A percentile compares a stretch with the other conserved stretches of the same genome.
phyloP scores from a whole-genome alignment of 208 protist genomes.

The Trypanosoma mega region DNA sequence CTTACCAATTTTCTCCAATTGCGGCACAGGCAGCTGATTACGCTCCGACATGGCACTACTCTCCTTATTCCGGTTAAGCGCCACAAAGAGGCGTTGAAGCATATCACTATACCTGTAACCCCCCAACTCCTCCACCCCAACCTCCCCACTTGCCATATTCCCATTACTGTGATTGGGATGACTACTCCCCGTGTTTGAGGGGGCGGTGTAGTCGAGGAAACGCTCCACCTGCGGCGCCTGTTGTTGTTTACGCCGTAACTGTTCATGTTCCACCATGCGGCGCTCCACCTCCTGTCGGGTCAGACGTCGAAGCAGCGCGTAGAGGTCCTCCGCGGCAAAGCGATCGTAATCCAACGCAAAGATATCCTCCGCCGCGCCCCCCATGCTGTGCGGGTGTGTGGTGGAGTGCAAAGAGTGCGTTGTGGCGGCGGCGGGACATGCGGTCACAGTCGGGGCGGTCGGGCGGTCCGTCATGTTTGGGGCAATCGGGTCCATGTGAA shows the following conservation, averaged over 20 bases:
- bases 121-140: conserved; percentile 19
- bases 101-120: conserved; percentile 78
- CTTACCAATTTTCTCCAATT: conserved; percentile 85
- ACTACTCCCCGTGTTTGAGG: background rate
- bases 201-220: conserved; percentile 41
- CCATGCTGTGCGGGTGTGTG: background rate
- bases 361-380: conserved; percentile 27
- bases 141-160: conserved; percentile 15
- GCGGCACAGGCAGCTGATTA: conserved; percentile 76
- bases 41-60: conserved; percentile 64
- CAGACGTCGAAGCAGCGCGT: conserved; percentile 35
- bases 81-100: conserved; percentile 66
- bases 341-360: conserved; percentile 56
- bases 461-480: too few relatives aligned
- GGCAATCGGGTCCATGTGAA: background rate
- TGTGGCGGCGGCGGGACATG: conserved; percentile 2
- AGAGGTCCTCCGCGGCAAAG: conserved; percentile 55
- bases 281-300: conserved; percentile 51
- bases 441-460: too few relatives aligned
- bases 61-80: conserved; percentile 69
- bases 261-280: conserved; percentile 50
- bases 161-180: background rate
- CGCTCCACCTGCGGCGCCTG: conserved; percentile 41
- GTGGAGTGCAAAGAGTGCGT: background rate
- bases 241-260: conserved; percentile 26